Percentiles rank a stretch among this genome's conserved stretches.
Evolutionary conservation across 768 basidiomycete genomes (phyloP).

Genomic region (Tephrocybe sp.): DNA sequence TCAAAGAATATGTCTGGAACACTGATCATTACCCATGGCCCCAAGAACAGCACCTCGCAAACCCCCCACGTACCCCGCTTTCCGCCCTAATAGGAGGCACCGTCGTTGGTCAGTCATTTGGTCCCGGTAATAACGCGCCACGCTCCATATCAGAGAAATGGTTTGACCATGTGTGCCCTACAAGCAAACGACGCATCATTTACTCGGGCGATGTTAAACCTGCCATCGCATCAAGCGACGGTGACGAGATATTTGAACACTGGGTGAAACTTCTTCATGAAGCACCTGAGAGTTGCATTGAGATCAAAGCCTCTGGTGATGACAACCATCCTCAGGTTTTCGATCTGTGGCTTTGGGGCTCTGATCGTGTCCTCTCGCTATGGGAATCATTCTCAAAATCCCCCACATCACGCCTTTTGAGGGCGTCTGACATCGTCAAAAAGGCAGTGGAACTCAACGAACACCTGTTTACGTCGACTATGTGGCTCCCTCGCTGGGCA

Average conservation of each 20-base stretch:
- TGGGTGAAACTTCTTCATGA: slow-evolving; percentile 39
- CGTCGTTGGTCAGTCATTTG: slow-evolving; percentile 41
- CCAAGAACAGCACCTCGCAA: slow-evolving; percentile 20
- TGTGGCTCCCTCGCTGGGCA: slow-evolving; percentile 24
- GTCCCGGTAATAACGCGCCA: slow-evolving; percentile 34
- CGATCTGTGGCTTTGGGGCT: slow-evolving; percentile 33
- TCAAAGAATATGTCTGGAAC: slow-evolving; percentile 42
- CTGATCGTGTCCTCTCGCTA: slow-evolving; percentile 29
- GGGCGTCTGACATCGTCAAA: slow-evolving; percentile 31
- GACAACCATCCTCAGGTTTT: slow-evolving; percentile 32
- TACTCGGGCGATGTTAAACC: slow-evolving; percentile 38
- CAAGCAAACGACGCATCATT: slow-evolving; percentile 32
- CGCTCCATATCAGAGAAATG: slow-evolving; percentile 41
- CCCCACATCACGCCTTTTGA: slow-evolving; percentile 30
- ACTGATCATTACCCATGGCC: slow-evolving; percentile 42
- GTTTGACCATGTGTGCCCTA: slow-evolving; percentile 46
- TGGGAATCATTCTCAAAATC: slow-evolving; percentile 31
- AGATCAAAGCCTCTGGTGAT: slow-evolving; percentile 30
- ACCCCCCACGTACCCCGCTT: slow-evolving; percentile 36
- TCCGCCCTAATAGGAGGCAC: slow-evolving; percentile 41
- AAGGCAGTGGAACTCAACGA: slow-evolving; percentile 33
- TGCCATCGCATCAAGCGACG: slow-evolving; percentile 23
- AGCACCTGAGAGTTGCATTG: slow-evolving; percentile 41
- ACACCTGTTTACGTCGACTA: slow-evolving; percentile 26
- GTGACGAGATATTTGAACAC: slow-evolving; percentile 33